Base-by-base conservation (phyloP, 306 rosid genomes). In the Mimosa bimucronata region DNA sequence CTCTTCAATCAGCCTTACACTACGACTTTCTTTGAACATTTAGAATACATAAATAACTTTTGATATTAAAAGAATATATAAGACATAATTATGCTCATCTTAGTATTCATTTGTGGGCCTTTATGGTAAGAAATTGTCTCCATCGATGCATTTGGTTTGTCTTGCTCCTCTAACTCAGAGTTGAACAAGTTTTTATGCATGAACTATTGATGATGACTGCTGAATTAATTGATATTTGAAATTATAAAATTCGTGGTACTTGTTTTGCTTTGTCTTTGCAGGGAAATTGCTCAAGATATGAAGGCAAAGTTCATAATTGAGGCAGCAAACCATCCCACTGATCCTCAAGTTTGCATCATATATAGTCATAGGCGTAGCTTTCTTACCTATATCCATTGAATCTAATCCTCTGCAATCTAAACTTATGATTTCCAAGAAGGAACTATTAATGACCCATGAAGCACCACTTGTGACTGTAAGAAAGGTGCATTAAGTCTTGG, bases 281-380 rank as follows among this genome's bases (percentile, higher is more conserved):
- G 97, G 90, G 97, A 91, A 81, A 94, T 90, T 71, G 98, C 98
- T 45, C 85, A 83, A 70, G 92, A 91, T 28, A 88, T 94, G 52
- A 91, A 86, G 73, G 98, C 98, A 50, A 94, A 91, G 29, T 94
- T 91, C 53, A 90, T 94, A 38, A 78, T 92, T 52, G 98, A 94
- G 89, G 98, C 98, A 12, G 98, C 98, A 28, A 94, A 94, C 77
- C 97, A 94, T 70, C 98, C 98, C 16, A 88, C 97, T 40, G 98
- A 94, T 79, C 98, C 98, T 3, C 97, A 94, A n/a, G 98, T 97
- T 14, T n/a, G n/a, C n/a, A n/a, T n/a, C n/a, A n/a, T n/a, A n/a
- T n/a, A n/a, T n/a, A n/a, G n/a, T n/a, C n/a, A n/a, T n/a, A n/a
- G n/a, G n/a, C n/a, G n/a, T n/a, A n/a, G n/a, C n/a, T n/a, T n/a